These are phyloP conservation scores for Mimosa pudica DNA, from an alignment of 306 rosid genomes.

Conservation along the genomic window DNA sequence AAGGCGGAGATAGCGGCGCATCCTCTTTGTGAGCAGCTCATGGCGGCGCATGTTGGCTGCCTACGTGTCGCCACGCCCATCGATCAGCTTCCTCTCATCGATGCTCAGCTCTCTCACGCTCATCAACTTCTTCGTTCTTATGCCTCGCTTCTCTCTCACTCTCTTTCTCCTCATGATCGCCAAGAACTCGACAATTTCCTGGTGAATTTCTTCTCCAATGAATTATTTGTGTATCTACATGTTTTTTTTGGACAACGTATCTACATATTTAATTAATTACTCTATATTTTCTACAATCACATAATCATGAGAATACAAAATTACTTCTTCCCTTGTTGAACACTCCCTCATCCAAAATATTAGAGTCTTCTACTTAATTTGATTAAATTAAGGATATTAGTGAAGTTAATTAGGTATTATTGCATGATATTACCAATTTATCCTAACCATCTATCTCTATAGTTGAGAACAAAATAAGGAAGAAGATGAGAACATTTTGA, in stretches of 20 bases:
- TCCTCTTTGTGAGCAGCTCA: slow-evolving; percentile 84
- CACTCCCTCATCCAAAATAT: too few relatives aligned
- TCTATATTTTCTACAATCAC: not conserved
- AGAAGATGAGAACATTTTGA: too few relatives aligned
- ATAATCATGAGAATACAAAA: not conserved
- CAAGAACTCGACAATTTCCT: slow-evolving; percentile 91
- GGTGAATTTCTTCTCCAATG: slow-evolving; percentile 36
- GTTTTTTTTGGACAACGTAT: not conserved
- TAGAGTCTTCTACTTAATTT: too few relatives aligned
- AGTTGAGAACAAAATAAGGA: too few relatives aligned
- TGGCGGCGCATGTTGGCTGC: slow-evolving; percentile 82
- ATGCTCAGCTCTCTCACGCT: slow-evolving; percentile 83
- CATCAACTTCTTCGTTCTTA: slow-evolving; percentile 80
- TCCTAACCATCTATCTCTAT: too few relatives aligned
- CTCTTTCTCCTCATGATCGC: slow-evolving; percentile 79
- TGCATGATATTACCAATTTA: too few relatives aligned
- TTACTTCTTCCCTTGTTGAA: not conserved
- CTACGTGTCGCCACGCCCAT: slow-evolving; percentile 96
- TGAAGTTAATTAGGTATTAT: too few relatives aligned
- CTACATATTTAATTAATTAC: not conserved
- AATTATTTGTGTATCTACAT: not conserved
- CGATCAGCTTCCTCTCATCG: slow-evolving; percentile 89
- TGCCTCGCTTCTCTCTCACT: slow-evolving; percentile 59
- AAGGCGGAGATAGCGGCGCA: slow-evolving; percentile 94
- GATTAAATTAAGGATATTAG: too few relatives aligned